Base-by-base conservation (phyloP, 306 rosid genomes). In the Cicer pinnatifidum region DNA sequence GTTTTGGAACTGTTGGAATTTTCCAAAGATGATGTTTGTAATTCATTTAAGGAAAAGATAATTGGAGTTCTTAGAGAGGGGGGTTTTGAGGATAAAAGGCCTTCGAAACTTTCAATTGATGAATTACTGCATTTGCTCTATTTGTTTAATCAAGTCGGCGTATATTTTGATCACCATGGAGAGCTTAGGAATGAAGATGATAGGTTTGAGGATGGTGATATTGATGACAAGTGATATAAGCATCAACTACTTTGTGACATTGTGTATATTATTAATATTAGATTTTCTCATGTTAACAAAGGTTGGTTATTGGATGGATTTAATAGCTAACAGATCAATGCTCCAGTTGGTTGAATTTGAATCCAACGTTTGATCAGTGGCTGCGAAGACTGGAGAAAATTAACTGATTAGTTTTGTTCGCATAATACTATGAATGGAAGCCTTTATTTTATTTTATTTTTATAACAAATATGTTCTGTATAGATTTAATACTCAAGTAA, bases 131-230 rank as follows among this genome's bases (percentile, higher is more conserved):
- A 76, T 81, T 81, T 94, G 73, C 85, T 85, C 7, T 84, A 83
- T 45, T 77, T 88, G 84, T 91, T 91, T 58, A 91, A 91, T 81
- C 78, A 84, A 62, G 87, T 88, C 38, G 96, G 97, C 11, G 80
- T 94, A 15, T 88, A 83, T 78, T 91, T 94, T 80, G 75, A 76
- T 70, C 84, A 71, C 62, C 74, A 50, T 28, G 73, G 84, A 17
- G 78, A 79, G 39, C 37, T 17, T 1, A 64, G 53, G 38, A 61
- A 51, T 65, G 81, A 62, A 61, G 85, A 79, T 11, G 80, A 61
- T 38, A 38, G 43, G 33, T 59, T 75, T 48, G 72, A 64, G 39
- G 63, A 19, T 19, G 76, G 58, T 73, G 79, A 53, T 17, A 9
- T 53, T 53, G 60, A 39, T 17, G 82, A 83, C 40, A 84, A 71